A percentile compares a stretch with the other conserved stretches of the same genome.
These are phyloP conservation scores for Curvularia sp. DNA, from an alignment of 2,329 filamentous ascomycete species.

Conservation along the genomic window DNA sequence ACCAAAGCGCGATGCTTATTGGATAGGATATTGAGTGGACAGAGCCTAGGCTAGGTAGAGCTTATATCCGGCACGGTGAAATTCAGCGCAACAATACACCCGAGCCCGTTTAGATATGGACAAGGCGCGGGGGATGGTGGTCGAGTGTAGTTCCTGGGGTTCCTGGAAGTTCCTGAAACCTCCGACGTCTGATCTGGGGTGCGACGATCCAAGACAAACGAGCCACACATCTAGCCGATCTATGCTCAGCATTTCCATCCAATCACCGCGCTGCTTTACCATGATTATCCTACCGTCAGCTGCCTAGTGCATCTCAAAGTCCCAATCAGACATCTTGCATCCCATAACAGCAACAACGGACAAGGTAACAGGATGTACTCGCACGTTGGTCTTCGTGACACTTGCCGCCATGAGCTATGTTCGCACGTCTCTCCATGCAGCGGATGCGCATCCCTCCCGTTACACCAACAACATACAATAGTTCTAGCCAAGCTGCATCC, in stretches of 20 bases:
- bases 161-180: conserved; percentile 15
- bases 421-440: conserved; percentile 35
- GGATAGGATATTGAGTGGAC: background rate
- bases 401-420: conserved; percentile 34
- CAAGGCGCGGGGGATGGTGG: conserved; percentile 7
- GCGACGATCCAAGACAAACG: conserved; percentile 26
- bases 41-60: background rate
- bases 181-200: conserved; percentile 30
- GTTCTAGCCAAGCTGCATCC: conserved; percentile 39
- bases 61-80: background rate
- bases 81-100: conserved; percentile 6
- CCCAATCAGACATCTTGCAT: conserved; percentile 4
- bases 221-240: conserved; percentile 15
- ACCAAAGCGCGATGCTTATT: background rate
- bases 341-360: conserved; percentile 22
- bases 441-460: conserved; percentile 35
- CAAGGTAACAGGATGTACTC: conserved; percentile 46
- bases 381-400: conserved; percentile 42
- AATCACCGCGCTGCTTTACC: conserved; percentile 13
- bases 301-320: conserved; percentile 2
- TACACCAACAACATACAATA: conserved; percentile 35
- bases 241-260: conserved; percentile 8
- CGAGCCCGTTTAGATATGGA: conserved; percentile 1
- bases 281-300: conserved; percentile 15
- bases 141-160: conserved; percentile 12